A percentile compares a stretch with the other conserved stretches of the same genome.
phyloP scores from a whole-genome alignment of 139 green algal species.

The Deuterostichococcus epilithicus region DNA sequence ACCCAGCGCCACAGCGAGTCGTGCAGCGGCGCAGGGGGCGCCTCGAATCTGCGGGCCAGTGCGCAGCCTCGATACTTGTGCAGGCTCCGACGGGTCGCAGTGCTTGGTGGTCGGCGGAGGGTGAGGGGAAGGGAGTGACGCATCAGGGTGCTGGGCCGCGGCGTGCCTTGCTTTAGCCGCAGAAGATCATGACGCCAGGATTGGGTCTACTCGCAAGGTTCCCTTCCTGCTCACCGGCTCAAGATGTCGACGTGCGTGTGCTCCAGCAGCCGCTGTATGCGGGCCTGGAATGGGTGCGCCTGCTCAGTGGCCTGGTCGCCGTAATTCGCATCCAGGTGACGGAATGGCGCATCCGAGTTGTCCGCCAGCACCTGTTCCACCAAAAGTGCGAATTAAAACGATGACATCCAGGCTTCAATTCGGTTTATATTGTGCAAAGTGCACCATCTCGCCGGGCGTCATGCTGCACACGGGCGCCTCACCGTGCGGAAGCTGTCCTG shows the following conservation, averaged over 20 bases:
- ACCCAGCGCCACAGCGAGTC: conserved; percentile 24
- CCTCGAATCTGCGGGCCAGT: background rate
- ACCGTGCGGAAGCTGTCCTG: too few relatives aligned
- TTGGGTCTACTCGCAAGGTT: too few relatives aligned
- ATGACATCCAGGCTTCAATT: too few relatives aligned
- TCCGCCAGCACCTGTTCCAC: conserved; percentile 12
- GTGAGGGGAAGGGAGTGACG: too few relatives aligned
- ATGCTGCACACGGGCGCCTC: too few relatives aligned
- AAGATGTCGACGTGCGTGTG: conserved; percentile 1
- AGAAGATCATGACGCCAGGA: too few relatives aligned
- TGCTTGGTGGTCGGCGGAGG: background rate
- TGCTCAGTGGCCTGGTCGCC: conserved; percentile 1
- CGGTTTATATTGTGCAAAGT: too few relatives aligned
- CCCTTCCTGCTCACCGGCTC: conserved; percentile 4
- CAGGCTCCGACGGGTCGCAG: background rate
- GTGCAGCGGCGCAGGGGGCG: background rate
- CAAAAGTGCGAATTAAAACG: too few relatives aligned
- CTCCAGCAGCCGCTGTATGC: background rate
- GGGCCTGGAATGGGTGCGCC: conserved; percentile 1
- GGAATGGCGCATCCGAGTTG: conserved; percentile 35
- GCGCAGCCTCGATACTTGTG: background rate
- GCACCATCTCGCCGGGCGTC: too few relatives aligned
- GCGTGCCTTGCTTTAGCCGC: too few relatives aligned
- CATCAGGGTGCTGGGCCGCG: too few relatives aligned
- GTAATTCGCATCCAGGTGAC: conserved; percentile 19